Evolutionary conservation across 108 stramenopile genomes (phyloP).

Genomic region (Fistulifera pelliculosa): DNA sequence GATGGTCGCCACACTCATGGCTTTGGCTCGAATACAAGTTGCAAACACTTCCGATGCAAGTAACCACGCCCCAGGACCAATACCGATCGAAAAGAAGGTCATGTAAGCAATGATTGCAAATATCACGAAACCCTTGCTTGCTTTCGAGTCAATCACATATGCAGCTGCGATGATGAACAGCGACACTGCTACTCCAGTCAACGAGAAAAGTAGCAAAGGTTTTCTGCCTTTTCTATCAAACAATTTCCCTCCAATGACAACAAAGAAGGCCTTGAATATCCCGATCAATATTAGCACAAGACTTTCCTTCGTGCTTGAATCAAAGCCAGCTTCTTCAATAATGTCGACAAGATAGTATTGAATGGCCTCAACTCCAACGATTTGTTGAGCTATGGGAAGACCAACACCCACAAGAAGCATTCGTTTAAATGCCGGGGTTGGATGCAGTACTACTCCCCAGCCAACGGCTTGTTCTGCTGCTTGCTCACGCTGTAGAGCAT

Average conservation of each 20-base stretch:
- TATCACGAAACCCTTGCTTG: slow-evolving; percentile 9
- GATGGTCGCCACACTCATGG: slow-evolving; percentile 76
- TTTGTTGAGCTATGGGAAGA: slow-evolving; percentile 73
- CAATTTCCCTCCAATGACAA: slow-evolving; percentile 47
- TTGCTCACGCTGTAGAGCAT: slow-evolving; percentile 48
- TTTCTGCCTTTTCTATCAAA: slow-evolving; percentile 66
- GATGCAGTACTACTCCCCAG: slow-evolving; percentile 68
- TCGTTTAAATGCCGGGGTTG: slow-evolving; percentile 66
- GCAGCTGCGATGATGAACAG: slow-evolving; percentile 20
- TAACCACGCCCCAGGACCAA: slow-evolving; percentile 82
- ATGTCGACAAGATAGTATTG: slow-evolving; percentile 76
- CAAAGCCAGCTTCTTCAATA: slow-evolving; percentile 51
- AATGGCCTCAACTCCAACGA: slow-evolving; percentile 82
- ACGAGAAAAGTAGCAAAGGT: slow-evolving; percentile 59
- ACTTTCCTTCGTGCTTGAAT: slow-evolving; percentile 29
- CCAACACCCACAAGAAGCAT: slow-evolving; percentile 82
- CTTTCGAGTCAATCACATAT: background rate
- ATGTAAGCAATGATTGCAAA: slow-evolving; percentile 45
- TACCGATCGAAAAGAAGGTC: slow-evolving; percentile 74
- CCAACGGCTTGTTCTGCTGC: slow-evolving; percentile 63
- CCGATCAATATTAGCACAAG: slow-evolving; percentile 55
- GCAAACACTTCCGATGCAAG: slow-evolving; percentile 80
- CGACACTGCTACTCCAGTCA: slow-evolving; percentile 30
- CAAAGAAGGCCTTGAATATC: slow-evolving; percentile 48
- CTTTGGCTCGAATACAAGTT: slow-evolving; percentile 78